Base-by-base conservation (phyloP, 78 protist genomes). In the Planoprotostelium fungivorum region DNA sequence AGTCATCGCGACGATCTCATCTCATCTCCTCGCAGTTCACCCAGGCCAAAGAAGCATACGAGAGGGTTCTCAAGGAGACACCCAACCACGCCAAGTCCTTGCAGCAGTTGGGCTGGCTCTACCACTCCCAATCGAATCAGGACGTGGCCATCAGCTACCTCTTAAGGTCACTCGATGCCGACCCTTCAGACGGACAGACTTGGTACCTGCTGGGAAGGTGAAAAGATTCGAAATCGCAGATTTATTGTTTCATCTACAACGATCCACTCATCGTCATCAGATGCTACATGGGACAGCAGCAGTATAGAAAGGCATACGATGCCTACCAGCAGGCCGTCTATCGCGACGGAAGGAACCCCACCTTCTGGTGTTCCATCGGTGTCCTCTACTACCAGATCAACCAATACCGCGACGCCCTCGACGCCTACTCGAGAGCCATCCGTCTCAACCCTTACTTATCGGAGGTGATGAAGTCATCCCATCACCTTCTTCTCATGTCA, bases 341-440 rank as follows among this genome's bases (percentile, higher is more conserved):
- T 83, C 88, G 96, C 34, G 97, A 96, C 86, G 95, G 94, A 34
- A 37, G 95, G 35, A 96, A 95, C 84, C 96, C 98, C 23, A 86
- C 96, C 35, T 93, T 95, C 73, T 96, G 98, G 98, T 96, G 97
- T 84, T 91, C 96, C 1, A 96, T 95, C 51, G 98, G 98, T 86
- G 94, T 96, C n/a, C 94, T 96, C 34, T 96, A 96, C 88, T 96
- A 88, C 89, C 96, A 94, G 36, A 96, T 95, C 88, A 88, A 89
- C n/a, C 97, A 95, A 90, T 96, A 96, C 85, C 84, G 96, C 5
- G 98, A 96, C 87, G 98, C 98, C 29, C 83, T 96, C 9, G 98
- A 96, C 83, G 97, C 97, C 0, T 96, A 95, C 92, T 92, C 95
- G 28, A 63, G 96, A 36, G 97, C 98, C 28, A 96, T 96, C 31